Evolutionary conservation across 305 asterid species (phyloP), one percentile per base, ranked within the genome.

Genomic region (Fraxinus greggii): DNA sequence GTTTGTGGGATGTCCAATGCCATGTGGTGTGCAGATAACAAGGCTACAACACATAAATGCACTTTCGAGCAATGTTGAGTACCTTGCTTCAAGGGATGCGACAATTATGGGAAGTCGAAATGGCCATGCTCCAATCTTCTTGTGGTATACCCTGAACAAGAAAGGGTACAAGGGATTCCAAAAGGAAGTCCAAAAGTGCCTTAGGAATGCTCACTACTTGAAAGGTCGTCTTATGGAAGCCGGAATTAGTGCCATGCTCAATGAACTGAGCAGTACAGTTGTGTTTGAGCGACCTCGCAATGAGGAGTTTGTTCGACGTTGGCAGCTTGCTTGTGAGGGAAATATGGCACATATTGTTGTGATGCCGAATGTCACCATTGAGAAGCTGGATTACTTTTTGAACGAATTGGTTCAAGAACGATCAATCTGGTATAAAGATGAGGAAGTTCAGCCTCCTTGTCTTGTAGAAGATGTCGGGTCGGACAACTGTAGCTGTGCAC

Each of bases 81-180:
- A 95, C 76, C 97, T 95, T n/a, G 98, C 97, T 81, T 91, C 98
- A 12, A 87, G 95, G 85, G 98, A 95, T 29, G 97, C 97, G 8
- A 95, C 98, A 45, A 93, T 95, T 87, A 91, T 91, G 97, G 99
- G 99, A 45, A 93, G 98, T 87, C 90, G 99, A 69, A 95, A 93
- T 6, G 99, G 99, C 40, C 99, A 95, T 72, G 98, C 98, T 48
- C 99, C 99, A 19, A 89, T 95, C 81, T 95, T 93, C 89, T 88
- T 95, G n/a, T 95, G 99, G 99, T 93, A 91, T 89, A 92, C 97
- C 7, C 86, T 93, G 81, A 95, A 92, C 89, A 86, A 88, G 77
- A 95, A 95, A 86, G 99, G 99, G 40, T 92, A 92, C 90, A 86
- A 85, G 80, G 99, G 99, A 7, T 90, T 95, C 91, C 99, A 92